phyloP scores from a whole-genome alignment of 1,139 yeast genomes.

The Lizanozyma gosingica region DNA sequence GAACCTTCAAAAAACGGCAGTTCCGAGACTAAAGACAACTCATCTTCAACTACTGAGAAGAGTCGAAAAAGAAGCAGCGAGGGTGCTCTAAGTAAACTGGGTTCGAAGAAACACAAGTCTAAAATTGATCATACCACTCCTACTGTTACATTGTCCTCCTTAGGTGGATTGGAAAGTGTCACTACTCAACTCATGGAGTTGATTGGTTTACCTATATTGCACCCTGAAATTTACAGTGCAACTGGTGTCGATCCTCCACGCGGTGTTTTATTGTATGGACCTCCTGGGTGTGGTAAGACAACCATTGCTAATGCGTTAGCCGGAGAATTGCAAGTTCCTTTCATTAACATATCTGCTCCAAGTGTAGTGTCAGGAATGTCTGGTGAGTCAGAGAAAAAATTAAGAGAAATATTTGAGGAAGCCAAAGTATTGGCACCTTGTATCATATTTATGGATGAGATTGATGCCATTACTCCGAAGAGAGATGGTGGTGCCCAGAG shows the following conservation, averaged over 20 bases:
- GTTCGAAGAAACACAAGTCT: slow-evolving; percentile 16
- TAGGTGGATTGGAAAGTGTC: slow-evolving; percentile 86
- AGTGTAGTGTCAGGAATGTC: slow-evolving; percentile 99
- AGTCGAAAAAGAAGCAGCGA: slow-evolving; percentile 6
- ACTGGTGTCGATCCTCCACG: slow-evolving; percentile 97
- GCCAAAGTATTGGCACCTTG: slow-evolving; percentile 90
- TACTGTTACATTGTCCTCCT: slow-evolving; percentile 50
- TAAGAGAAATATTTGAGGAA: slow-evolving; percentile 88
- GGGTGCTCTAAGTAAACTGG: not conserved
- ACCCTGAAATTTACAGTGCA: slow-evolving; percentile 80
- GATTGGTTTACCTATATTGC: slow-evolving; percentile 84
- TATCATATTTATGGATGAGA: slow-evolving; percentile 85
- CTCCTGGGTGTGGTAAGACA: slow-evolving; percentile 99
- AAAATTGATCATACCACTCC: slow-evolving; percentile 63
- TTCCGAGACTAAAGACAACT: slow-evolving; percentile 10
- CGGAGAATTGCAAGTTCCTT: slow-evolving; percentile 89
- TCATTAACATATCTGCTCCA: slow-evolving; percentile 87
- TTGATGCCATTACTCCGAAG: slow-evolving; percentile 96
- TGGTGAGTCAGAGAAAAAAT: slow-evolving; percentile 94
- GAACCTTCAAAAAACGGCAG: slow-evolving; percentile 2
- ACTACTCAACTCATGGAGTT: slow-evolving; percentile 81
- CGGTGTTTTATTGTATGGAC: slow-evolving; percentile 91
- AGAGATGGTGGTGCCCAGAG: slow-evolving; percentile 94
- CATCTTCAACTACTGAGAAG: too few relatives aligned
- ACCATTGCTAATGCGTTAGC: slow-evolving; percentile 94